These are phyloP conservation scores for Leccinum truebloodii DNA, from an alignment of 768 basidiomycete genomes.

Conservation along the genomic window DNA sequence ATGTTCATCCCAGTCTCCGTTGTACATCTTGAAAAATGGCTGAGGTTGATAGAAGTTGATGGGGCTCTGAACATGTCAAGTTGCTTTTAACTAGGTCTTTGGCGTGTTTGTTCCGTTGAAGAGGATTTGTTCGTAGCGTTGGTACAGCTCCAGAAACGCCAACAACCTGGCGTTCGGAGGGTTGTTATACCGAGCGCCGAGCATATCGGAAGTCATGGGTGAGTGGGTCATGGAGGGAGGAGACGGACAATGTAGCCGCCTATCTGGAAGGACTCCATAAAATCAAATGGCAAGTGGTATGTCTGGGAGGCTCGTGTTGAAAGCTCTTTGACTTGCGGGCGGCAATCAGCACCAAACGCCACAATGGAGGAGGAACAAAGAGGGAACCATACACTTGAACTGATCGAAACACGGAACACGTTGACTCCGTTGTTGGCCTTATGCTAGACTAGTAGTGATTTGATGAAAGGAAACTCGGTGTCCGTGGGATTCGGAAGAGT, in stretches of 20 bases:
- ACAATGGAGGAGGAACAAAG: constrained; percentile 4
- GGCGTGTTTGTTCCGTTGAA: constrained; percentile 3
- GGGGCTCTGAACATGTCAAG: not conserved
- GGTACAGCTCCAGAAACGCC: constrained; percentile 19
- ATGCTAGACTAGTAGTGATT: not conserved
- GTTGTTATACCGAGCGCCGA: not conserved
- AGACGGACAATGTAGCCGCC: not conserved
- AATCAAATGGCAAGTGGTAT: constrained; percentile 3
- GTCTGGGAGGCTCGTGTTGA: not conserved
- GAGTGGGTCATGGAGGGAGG: not conserved
- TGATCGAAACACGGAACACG: not conserved
- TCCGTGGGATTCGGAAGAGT: not conserved
- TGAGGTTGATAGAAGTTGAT: not conserved
- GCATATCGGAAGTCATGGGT: not conserved
- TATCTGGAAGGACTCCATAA: not conserved
- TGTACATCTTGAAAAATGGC: constrained; percentile 9
- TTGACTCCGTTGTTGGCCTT: not conserved
- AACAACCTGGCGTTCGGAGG: constrained; percentile 3
- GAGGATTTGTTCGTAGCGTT: constrained; percentile 5
- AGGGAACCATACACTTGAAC: not conserved
- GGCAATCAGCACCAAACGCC: constrained; percentile 3
- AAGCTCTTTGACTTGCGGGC: not conserved
- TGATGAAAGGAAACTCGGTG: not conserved
- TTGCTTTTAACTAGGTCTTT: constrained; percentile 9
- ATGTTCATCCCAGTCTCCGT: constrained; percentile 11